Base-by-base conservation (phyloP, 345 rosid species). In the Hypericum androsaemum region DNA sequence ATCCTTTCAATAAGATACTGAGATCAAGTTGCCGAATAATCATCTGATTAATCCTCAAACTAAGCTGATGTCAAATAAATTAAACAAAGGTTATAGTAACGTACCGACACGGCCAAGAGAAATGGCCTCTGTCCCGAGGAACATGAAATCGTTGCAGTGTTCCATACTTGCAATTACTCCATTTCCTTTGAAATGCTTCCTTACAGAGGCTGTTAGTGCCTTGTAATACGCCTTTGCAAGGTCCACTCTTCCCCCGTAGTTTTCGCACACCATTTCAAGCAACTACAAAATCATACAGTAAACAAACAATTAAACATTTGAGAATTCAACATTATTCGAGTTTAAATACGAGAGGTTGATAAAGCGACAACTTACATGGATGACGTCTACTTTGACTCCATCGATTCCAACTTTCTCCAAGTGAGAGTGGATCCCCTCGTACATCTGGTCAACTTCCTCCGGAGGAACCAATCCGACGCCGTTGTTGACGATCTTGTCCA, bases 351-450 rank as follows among this genome's bases (percentile, higher is more conserved):
- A n/a, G 12, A 15, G 43, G 35, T 12, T 37, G 10, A 16, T 37
- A 42, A 12, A 17, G 7, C 5, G 5, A 10, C 48, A 12, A 65
- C 92, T 82, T 79, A 90, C 98, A 37, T 92, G 97, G 54, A 92
- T 92, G 58, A 88, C 98, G 74, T 92, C 97, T 13, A 92, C 90
- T 65, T 92, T 92, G 68, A 92, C 98, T n/a, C 98, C 98, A 62
- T 92, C 95, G 47, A 92, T 74, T 14, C 97, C 97, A 10, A 51
- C 80, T 10, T 61, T 68, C 58, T 78, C 71, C 60, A 92, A 54
- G 53, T 85, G 94, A 8, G 94, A 77, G 52, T 92, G 98, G 14
- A 92, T 66, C 8, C 97, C 97, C 50, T 92, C 87, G 40, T 82
- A 92, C 65, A 92, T 67, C 64, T 78, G 71, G n/a, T 71, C 79